phyloP scores from a whole-genome alignment of 768 basidiomycete species.

The Tricholoma sp. region DNA sequence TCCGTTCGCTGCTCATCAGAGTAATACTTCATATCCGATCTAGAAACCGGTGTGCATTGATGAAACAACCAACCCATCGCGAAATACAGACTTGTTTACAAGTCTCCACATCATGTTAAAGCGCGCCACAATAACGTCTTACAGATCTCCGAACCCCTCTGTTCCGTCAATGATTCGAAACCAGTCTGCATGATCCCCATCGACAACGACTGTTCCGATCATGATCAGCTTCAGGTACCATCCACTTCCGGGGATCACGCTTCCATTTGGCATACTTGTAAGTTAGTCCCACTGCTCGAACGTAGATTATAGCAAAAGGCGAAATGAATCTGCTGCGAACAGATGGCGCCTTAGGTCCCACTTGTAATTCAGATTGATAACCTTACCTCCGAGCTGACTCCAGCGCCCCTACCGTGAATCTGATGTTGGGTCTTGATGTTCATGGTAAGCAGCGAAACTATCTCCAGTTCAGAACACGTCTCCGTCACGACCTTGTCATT shows the following conservation, averaged over 20 bases:
- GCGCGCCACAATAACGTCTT: neutral
- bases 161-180: neutral
- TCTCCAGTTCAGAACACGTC: too few species aligned
- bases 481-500: neutral
- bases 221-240: neutral
- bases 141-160: neutral
- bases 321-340: neutral
- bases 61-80: neutral
- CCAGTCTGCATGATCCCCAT: neutral
- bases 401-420: neutral
- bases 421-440: neutral
- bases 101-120: neutral
- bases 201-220: neutral
- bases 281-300: neutral
- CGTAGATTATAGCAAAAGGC: neutral
- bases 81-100: too few species aligned
- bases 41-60: neutral
- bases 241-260: neutral
- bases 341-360: neutral
- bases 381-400: neutral
- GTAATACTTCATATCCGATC: neutral
- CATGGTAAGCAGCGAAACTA: neutral
- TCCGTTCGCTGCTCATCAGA: neutral
- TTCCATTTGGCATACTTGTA: neutral
- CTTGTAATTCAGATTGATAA: neutral